Base-by-base conservation (phyloP, 148 eudicot genomes). In the Vaccinium myrtillus region DNA sequence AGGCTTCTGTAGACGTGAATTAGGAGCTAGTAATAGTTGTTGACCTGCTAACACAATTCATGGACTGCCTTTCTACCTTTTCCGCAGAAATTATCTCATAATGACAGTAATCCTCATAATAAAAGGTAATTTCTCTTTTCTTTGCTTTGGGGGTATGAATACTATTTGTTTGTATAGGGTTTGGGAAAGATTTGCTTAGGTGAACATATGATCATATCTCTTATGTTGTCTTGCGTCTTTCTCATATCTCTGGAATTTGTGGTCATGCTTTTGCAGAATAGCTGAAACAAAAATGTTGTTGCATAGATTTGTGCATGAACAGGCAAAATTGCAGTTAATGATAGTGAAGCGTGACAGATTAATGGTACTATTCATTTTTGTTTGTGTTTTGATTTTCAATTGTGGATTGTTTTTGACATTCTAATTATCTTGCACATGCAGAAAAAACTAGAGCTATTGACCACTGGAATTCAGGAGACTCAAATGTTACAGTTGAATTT, bases 281-380 rank as follows among this genome's bases (percentile, higher is more conserved):
- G 91, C 84, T 51, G 93, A 92, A 81, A 82, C 87, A 81, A 93
- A 90, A 82, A 74, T 81, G 63, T 83, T 94, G 86, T 79, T 95
- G 85, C 90, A 90, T 77, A 91, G 77, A 87, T 54, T 89, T 76
- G 23, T 91, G 80, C 90, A 90, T 85, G 90, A 91, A 81, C 91
- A 90, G 85, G 94, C 95, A 76, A 94, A 87, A 83, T 74, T 90
- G 87, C 95, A 91, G 84, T 86, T 95, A 82, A 84, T 87, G 88
- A 87, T 51, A 83, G 82, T 86, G 65, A 92, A 91, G 88, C 87
- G 87, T 84, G 91, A 88, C 51, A 92, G 65, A 88, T 82, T 95
- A 75, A 86, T 77, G 98, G 99, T 97, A 94, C 53, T 78, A 53
- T 61, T 88, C 81, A 75, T 23, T 43, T 23, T 43, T 16, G 39